Conservation (phyloP, 2,329 filamentous ascomycete species). For the Fusarium incarnatum region DNA sequence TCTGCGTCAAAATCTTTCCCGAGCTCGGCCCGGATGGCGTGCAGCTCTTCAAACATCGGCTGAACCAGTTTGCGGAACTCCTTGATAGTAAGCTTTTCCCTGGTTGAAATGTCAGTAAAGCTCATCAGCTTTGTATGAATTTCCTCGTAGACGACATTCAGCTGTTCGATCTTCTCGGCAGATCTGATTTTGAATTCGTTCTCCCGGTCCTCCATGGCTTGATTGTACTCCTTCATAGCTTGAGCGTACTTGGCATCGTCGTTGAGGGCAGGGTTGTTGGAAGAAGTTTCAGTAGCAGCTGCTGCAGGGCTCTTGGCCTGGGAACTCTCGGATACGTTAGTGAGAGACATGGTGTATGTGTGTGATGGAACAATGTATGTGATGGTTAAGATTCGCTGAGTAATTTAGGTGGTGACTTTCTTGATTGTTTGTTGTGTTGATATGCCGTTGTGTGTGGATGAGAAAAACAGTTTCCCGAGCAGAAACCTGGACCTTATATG, state of each 20-base stretch:
- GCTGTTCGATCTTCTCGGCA: background rate
- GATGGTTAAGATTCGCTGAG: no score
- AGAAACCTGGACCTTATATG: background rate
- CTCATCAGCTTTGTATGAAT: background rate
- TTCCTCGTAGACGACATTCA: background rate
- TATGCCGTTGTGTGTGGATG: background rate
- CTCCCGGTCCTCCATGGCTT: background rate
- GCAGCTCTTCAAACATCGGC: background rate
- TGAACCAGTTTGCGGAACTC: background rate
- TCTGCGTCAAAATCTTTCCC: rapidly evolving
- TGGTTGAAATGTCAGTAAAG: background rate
- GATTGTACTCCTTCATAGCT: background rate
- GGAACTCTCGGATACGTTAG: background rate
- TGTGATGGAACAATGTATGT: background rate
- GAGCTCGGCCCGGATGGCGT: rapidly evolving
- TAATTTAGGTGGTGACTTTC: background rate
- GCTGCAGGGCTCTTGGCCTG: no score
- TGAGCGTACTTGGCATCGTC: background rate
- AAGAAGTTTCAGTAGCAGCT: background rate
- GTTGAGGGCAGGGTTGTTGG: background rate
- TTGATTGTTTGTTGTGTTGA: background rate
- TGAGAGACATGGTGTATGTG: background rate
- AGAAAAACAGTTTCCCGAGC: background rate
- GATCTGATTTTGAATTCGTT: background rate
- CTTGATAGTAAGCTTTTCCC: background rate